phyloP scores from a whole-genome alignment of 495 filamentous ascomycete genomes.

The Penicillium paradoxum region DNA sequence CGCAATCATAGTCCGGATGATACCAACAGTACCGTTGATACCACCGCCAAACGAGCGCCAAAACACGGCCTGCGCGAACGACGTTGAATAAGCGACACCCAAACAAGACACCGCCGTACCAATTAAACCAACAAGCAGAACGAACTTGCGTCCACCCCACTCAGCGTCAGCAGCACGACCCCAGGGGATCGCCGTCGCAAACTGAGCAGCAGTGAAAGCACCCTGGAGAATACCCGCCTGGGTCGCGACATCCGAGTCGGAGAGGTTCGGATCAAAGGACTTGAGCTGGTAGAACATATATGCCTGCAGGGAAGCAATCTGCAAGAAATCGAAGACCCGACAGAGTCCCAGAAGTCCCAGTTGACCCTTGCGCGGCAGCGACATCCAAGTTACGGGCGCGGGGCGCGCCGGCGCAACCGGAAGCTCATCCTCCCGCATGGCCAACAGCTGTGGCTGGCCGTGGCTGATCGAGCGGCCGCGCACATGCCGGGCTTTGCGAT shows the following conservation, averaged over 20 bases:
- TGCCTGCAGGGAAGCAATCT: slow-evolving; percentile 48
- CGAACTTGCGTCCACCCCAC: slow-evolving; percentile 66
- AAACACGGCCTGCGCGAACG: slow-evolving; percentile 65
- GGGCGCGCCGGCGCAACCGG: slow-evolving; percentile 21
- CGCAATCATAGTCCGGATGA: slow-evolving; percentile 76
- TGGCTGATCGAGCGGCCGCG: slow-evolving; percentile 38
- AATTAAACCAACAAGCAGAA: slow-evolving; percentile 67
- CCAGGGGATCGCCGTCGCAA: slow-evolving; percentile 82
- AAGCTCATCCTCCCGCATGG: slow-evolving; percentile 17
- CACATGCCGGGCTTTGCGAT: slow-evolving; percentile 26
- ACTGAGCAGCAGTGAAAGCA: slow-evolving; percentile 77
- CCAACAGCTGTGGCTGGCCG: slow-evolving; percentile 16
- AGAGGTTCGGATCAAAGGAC: slow-evolving; percentile 60
- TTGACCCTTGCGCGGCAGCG: slow-evolving; percentile 70
- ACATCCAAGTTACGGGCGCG: slow-evolving; percentile 56
- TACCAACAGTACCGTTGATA: slow-evolving; percentile 78
- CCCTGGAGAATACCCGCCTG: slow-evolving; percentile 77
- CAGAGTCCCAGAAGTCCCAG: slow-evolving; percentile 68
- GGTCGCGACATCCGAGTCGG: slow-evolving; percentile 64
- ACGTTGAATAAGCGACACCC: slow-evolving; percentile 75
- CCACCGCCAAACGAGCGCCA: slow-evolving; percentile 71
- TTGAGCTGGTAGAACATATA: slow-evolving; percentile 79
- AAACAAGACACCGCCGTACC: slow-evolving; percentile 68
- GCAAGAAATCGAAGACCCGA: slow-evolving; percentile 55
- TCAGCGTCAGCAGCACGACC: slow-evolving; percentile 69